These are phyloP conservation scores for Dalbergia oliveri DNA, from an alignment of 306 rosid genomes.

Conservation along the genomic window DNA sequence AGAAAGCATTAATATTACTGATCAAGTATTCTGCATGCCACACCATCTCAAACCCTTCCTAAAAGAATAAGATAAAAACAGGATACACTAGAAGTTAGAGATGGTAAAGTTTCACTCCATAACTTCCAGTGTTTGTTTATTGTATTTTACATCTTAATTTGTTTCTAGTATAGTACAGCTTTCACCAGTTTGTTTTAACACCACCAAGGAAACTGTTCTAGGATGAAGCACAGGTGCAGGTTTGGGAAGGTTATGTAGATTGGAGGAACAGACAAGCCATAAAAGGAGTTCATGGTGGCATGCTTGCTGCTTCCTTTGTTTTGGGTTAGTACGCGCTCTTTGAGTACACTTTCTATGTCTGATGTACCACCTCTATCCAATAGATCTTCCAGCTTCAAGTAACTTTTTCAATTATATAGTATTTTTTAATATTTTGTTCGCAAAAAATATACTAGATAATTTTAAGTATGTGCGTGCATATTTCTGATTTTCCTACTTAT, in stretches of 20 bases:
- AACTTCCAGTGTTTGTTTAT: neutral
- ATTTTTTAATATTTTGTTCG: neutral
- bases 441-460: neutral
- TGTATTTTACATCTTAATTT: neutral
- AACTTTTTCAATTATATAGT: neutral
- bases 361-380: slow-evolving; percentile 2
- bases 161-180: slow-evolving; percentile 2
- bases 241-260: slow-evolving; percentile 82
- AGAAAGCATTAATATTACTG: neutral
- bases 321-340: slow-evolving; percentile 60
- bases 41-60: slow-evolving; percentile 13
- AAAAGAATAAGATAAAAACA: slow-evolving; percentile 24
- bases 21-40: slow-evolving; percentile 24
- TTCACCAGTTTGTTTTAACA: slow-evolving; percentile 22
- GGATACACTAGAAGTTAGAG: slow-evolving; percentile 1
- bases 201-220: slow-evolving; percentile 30
- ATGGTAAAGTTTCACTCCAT: slow-evolving; percentile 52
- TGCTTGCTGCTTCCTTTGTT: slow-evolving; percentile 79
- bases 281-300: slow-evolving; percentile 76
- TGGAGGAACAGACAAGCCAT: slow-evolving; percentile 81
- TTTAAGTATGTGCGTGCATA: neutral
- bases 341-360: neutral
- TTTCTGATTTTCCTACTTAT: slow-evolving; percentile 19
- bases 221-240: slow-evolving; percentile 63
- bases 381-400: neutral